Evolutionary conservation across 768 basidiomycete genomes (phyloP).

Genomic region (Leccinum longicurvipes): DNA sequence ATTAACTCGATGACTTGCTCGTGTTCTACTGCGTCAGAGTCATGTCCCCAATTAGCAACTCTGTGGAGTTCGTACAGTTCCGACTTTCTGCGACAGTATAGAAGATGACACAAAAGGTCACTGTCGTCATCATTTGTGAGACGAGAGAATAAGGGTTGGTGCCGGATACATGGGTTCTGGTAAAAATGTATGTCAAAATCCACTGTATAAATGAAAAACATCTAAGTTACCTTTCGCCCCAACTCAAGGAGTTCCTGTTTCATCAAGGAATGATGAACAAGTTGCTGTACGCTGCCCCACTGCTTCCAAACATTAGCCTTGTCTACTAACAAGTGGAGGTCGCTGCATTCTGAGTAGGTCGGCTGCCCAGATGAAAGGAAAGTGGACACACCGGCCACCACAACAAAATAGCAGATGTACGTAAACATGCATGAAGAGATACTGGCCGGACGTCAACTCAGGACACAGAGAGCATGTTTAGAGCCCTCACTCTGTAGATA

Average conservation of each 20-base stretch:
- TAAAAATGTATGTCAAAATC: not conserved
- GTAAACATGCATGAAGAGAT: constrained; percentile 25
- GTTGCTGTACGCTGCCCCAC: constrained; percentile 19
- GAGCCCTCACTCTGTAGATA: constrained; percentile 18
- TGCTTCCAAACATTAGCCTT: constrained; percentile 7
- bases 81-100: constrained; percentile 16
- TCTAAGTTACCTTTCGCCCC: constrained; percentile 7
- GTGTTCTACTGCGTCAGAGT: constrained; percentile 6
- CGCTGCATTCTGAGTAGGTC: constrained; percentile 1
- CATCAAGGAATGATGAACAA: constrained; percentile 15
- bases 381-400: constrained; percentile 1
- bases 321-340: constrained; percentile 7
- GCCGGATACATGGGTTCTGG: constrained; percentile 15
- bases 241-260: constrained; percentile 10
- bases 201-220: not conserved
- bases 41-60: not conserved
- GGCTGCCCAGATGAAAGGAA: not conserved
- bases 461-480: not conserved
- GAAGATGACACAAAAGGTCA: constrained; percentile 17
- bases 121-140: constrained; percentile 11
- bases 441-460: constrained; percentile 14
- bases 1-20: constrained; percentile 22
- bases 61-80: constrained; percentile 14
- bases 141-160: constrained; percentile 1
- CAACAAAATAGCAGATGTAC: constrained; percentile 22